Conservation (phyloP, 2,329 filamentous ascomycete genomes). For the Paecilomyces niveus region DNA sequence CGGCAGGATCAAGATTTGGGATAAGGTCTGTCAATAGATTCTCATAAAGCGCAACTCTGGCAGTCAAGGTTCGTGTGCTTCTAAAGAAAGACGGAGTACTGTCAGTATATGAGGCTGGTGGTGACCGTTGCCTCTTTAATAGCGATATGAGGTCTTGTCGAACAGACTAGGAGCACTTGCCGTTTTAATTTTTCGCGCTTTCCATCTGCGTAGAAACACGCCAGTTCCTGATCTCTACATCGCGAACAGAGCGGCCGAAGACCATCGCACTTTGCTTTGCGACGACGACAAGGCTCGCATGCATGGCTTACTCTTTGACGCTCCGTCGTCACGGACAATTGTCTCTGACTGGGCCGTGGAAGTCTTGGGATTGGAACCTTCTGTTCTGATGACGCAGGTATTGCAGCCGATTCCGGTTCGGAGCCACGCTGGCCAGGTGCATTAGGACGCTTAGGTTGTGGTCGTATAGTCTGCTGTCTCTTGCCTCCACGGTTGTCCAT, state of each 20-base stretch:
- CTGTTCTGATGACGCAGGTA: slow-evolving; percentile 4
- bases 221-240: slow-evolving; percentile 18
- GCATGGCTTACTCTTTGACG: slow-evolving; percentile 18
- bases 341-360: slow-evolving; percentile 5
- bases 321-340: slow-evolving; percentile 3
- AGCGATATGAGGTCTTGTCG: not conserved
- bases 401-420: slow-evolving; percentile 1
- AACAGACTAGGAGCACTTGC: slow-evolving; percentile 4
- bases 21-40: slow-evolving; percentile 9
- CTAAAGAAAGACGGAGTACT: slow-evolving; percentile 1
- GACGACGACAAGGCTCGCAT: slow-evolving; percentile 25
- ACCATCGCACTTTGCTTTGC: slow-evolving; percentile 33
- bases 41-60: slow-evolving; percentile 11
- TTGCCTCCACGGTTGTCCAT: not conserved
- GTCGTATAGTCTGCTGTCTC: not conserved
- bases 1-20: slow-evolving; percentile 6
- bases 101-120: not conserved
- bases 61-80: slow-evolving; percentile 10
- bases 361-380: slow-evolving; percentile 14
- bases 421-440: slow-evolving; percentile 2
- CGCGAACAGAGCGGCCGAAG: slow-evolving; percentile 24
- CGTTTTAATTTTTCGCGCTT: slow-evolving; percentile 29
- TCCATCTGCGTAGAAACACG: slow-evolving; percentile 26
- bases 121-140: not conserved
- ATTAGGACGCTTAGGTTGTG: too few relatives aligned